These are phyloP conservation scores for Candolleomyces aberdarensis DNA, from an alignment of 768 basidiomycete species.

Conservation along the genomic window DNA sequence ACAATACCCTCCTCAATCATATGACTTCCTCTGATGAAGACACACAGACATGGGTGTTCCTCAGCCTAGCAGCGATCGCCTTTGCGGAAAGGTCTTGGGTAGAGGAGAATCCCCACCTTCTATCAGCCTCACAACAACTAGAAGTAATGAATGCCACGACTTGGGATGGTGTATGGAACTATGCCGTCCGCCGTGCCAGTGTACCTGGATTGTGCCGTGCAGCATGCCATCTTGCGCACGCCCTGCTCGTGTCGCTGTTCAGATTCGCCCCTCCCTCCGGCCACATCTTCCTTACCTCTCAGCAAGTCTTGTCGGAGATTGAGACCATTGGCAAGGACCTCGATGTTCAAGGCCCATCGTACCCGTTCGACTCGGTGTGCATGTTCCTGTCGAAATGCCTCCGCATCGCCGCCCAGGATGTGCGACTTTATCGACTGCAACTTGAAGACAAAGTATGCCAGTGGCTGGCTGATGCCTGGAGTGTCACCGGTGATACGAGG, in stretches of 20 bases:
- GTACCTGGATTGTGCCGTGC: conserved; percentile 71
- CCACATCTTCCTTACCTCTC: conserved; percentile 43
- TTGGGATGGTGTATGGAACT: conserved; percentile 86
- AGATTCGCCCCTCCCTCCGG: conserved; percentile 19
- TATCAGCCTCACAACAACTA: conserved; percentile 5
- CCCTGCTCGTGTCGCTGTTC: conserved; percentile 42
- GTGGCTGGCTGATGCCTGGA: conserved; percentile 81
- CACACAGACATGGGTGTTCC: conserved; percentile 82
- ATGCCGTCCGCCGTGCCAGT: conserved; percentile 72
- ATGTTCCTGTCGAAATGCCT: conserved; percentile 71
- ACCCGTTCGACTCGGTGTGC: conserved; percentile 89
- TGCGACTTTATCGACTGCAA: conserved; percentile 77
- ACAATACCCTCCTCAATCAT: conserved; percentile 49
- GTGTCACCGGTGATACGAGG: conserved; percentile 28
- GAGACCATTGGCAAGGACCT: conserved; percentile 79
- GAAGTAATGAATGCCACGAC: conserved; percentile 25
- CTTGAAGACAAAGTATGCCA: conserved; percentile 82
- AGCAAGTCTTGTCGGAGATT: conserved; percentile 66
- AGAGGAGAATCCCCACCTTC: conserved; percentile 11
- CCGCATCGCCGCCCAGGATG: conserved; percentile 73
- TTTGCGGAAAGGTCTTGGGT: conserved; percentile 35
- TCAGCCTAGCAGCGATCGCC: conserved; percentile 75
- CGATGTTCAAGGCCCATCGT: conserved; percentile 85
- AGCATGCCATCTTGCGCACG: conserved; percentile 68
- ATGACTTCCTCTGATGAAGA: conserved; percentile 60